Evolutionary conservation across 1,284 basidiomycete genomes (phyloP).

Genomic region (Apiotrichum domesticum): DNA sequence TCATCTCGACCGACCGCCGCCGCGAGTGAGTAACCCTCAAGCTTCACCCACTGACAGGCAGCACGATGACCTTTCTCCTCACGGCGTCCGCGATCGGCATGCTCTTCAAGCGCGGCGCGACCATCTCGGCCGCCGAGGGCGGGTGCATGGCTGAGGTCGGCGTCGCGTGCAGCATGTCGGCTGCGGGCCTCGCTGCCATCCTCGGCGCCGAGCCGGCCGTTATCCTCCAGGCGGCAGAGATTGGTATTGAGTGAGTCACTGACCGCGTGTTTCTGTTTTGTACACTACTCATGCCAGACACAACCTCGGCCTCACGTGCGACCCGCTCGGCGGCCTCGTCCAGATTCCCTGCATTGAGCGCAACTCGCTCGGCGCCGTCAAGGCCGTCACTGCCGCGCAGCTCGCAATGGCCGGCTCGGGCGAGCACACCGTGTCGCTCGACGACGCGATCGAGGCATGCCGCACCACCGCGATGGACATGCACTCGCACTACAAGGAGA

Average conservation of each 20-base stretch:
- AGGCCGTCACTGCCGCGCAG: slow-evolving; percentile 86
- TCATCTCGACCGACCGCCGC: slow-evolving; percentile 29
- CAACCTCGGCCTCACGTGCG: slow-evolving; percentile 82
- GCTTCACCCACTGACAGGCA: slow-evolving; percentile 3
- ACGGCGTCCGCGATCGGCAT: slow-evolving; percentile 86
- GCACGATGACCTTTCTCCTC: slow-evolving; percentile 72
- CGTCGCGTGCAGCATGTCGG: slow-evolving; percentile 47
- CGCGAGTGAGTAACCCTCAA: slow-evolving; percentile 23
- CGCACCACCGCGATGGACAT: slow-evolving; percentile 68
- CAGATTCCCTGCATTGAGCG: slow-evolving; percentile 88
- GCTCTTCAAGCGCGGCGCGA: slow-evolving; percentile 95
- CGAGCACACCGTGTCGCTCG: slow-evolving; percentile 54
- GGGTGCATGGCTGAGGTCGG: slow-evolving; percentile 53
- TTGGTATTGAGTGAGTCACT: slow-evolving; percentile 62
- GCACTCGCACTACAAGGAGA: slow-evolving; percentile 68
- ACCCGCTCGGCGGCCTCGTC: slow-evolving; percentile 75
- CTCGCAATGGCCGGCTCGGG: slow-evolving; percentile 86
- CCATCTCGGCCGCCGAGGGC: slow-evolving; percentile 91
- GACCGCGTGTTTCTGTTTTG: neutral
- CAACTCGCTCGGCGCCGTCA: slow-evolving; percentile 58
- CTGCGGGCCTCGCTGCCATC: slow-evolving; percentile 86
- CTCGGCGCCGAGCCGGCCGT: slow-evolving; percentile 64
- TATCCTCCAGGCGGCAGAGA: slow-evolving; percentile 76
- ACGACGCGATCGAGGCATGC: slow-evolving; percentile 96
- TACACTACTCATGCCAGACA: slow-evolving; percentile 54